Conservation (phyloP, 495 filamentous ascomycete species). For the Oleoguttula mirabilis region DNA sequence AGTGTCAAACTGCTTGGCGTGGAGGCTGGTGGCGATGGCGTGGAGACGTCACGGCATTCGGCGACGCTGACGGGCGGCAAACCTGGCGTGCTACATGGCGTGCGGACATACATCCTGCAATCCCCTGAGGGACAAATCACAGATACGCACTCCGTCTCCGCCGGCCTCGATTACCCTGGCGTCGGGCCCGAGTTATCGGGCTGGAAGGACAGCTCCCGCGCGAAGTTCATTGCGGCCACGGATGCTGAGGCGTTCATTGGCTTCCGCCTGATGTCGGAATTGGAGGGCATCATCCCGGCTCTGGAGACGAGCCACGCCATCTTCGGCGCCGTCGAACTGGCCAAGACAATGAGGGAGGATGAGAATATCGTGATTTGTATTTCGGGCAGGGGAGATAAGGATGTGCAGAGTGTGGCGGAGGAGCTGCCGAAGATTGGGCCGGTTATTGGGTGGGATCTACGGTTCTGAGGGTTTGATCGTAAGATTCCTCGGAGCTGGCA, state of each 20-base stretch:
- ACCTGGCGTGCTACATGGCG: slow-evolving; percentile 90
- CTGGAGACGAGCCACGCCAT: slow-evolving; percentile 90
- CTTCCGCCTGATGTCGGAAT: slow-evolving; percentile 68
- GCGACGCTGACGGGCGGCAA: slow-evolving; percentile 78
- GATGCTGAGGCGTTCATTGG: slow-evolving; percentile 87
- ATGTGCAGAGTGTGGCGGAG: slow-evolving; percentile 95
- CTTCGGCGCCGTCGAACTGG: slow-evolving; percentile 75
- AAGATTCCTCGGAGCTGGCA: not conserved
- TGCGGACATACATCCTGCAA: slow-evolving; percentile 90
- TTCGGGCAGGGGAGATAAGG: slow-evolving; percentile 89
- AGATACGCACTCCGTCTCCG: slow-evolving; percentile 94
- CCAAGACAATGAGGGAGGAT: slow-evolving; percentile 79
- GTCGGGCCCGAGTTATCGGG: slow-evolving; percentile 82
- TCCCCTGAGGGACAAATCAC: slow-evolving; percentile 82
- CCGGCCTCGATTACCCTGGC: slow-evolving; percentile 92
- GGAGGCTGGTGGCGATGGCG: slow-evolving; percentile 88
- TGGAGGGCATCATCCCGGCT: slow-evolving; percentile 94
- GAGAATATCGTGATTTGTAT: slow-evolving; percentile 92
- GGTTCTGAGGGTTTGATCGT: slow-evolving; percentile 39
- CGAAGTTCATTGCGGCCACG: slow-evolving; percentile 81
- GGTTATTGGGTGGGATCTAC: slow-evolving; percentile 89
- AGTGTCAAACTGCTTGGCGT: slow-evolving; percentile 83
- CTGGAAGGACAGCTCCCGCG: slow-evolving; percentile 84
- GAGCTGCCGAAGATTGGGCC: slow-evolving; percentile 82
- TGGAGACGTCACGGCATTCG: slow-evolving; percentile 78